Percentiles rank a stretch among this genome's conserved stretches.
Evolutionary conservation across 2,329 filamentous ascomycete genomes (phyloP).

Genomic region (Ophiostoma sp.): DNA sequence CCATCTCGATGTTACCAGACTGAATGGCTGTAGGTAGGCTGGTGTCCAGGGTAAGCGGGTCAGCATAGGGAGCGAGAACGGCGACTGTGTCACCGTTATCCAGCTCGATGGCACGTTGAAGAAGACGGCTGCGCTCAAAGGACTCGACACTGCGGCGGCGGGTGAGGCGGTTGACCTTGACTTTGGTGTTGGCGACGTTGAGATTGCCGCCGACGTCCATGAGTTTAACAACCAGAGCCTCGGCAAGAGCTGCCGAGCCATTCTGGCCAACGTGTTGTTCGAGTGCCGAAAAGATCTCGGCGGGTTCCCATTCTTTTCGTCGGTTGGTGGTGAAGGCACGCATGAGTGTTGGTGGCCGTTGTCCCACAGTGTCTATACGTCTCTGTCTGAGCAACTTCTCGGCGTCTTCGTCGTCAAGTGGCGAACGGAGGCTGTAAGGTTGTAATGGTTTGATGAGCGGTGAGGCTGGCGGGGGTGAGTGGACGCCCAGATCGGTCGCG

Average conservation of each 20-base stretch:
- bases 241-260: constrained; percentile 56
- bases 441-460: constrained; percentile 41
- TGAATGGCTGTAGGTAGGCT: constrained; percentile 53
- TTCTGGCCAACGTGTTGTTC: constrained; percentile 50
- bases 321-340: constrained; percentile 48
- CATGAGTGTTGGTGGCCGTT: constrained; percentile 32
- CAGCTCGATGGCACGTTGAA: constrained; percentile 54
- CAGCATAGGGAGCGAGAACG: constrained; percentile 55
- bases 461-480: constrained; percentile 42
- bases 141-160: constrained; percentile 53
- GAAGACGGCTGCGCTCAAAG: constrained; percentile 51
- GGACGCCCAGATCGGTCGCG: constrained; percentile 52
- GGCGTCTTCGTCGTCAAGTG: constrained; percentile 53
- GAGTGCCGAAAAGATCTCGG: constrained; percentile 54
- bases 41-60: constrained; percentile 51
- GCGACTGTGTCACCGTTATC: constrained; percentile 56
- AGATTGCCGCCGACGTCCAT: constrained; percentile 52
- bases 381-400: constrained; percentile 56
- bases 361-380: constrained; percentile 35
- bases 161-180: constrained; percentile 49
- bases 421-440: constrained; percentile 46
- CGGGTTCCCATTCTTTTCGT: constrained; percentile 53
- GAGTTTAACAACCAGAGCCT: constrained; percentile 55
- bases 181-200: constrained; percentile 49
- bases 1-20: constrained; percentile 44